Evolutionary conservation across 73 alveolate genomes (phyloP), one percentile per base, ranked within the genome.

Genomic region (Paramecium tetraurelia): DNA sequence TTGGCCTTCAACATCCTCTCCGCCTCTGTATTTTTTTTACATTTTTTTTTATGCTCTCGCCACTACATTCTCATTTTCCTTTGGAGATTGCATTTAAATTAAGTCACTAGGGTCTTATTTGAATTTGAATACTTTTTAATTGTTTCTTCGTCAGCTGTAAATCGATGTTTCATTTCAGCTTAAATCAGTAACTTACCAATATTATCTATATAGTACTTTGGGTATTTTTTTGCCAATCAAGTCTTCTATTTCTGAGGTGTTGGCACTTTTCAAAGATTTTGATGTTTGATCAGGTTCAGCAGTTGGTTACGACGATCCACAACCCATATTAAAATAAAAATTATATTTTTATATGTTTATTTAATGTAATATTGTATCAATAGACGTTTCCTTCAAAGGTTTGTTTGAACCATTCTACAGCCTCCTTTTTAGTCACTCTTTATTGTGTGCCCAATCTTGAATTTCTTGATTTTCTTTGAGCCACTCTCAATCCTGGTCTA

Each of bases 401-500:
- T 84, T 58, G 29, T 85, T 92, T 80, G 89, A 92, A 92, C 95
- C 95, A 92, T 59, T 92, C 86, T 58, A 92, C 68, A 41, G 92
- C 92, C 29, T 92, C 95, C 40, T 92, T 77, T 85, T 85, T 92
- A 89, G 93, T 53, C 40, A 92, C 92, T 85, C 76, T 92, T 85
- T 92, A 72, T 92, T 50, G 22, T 77, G 90, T 72, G 14, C 97
- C 97, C 84, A 95, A 50, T 80, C 93, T 93, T 41, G 89, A 40
- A 41, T 58, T 58, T 76, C 88, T 85, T 86, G 92, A 89, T 89
- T 89, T 80, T 92, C 98, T 93, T 33, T 69, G 35, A 40, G 92
- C 90, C 12, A 95, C 96, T 93, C 96, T 93, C 76, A 53, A 58
- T 43, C 98, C 98, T 85, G 90, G 93, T 86, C 98, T 87, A 58